Conservation (phyloP, 192 early-diverging fungal genomes). For the Piromyces finnis region DNA sequence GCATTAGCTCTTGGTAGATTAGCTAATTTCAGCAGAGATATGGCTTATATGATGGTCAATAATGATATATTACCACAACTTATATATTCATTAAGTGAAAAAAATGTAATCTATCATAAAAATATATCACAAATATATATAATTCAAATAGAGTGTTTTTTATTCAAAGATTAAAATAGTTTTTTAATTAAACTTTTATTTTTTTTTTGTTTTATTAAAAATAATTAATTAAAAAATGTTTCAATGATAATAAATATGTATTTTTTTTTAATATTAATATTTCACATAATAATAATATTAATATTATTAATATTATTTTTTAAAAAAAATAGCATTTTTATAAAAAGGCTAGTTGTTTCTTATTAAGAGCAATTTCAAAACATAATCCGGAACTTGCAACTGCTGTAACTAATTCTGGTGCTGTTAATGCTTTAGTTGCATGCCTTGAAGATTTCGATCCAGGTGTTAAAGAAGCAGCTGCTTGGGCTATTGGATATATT, state of each 20-base stretch:
- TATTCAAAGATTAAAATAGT: too few relatives aligned
- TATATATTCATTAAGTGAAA: conserved; percentile 24
- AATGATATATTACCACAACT: conserved; percentile 32
- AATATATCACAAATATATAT: too few relatives aligned
- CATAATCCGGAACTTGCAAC: conserved; percentile 33
- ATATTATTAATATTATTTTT: not conserved
- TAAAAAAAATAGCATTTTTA: conserved; percentile 34
- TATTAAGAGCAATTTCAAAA: conserved; percentile 31
- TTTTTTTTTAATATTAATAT: not conserved
- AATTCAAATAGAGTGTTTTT: too few relatives aligned
- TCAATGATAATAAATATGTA: too few relatives aligned
- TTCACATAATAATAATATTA: not conserved
- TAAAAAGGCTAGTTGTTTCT: conserved; percentile 37
- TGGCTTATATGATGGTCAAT: conserved; percentile 31
- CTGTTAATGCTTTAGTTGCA: conserved; percentile 22
- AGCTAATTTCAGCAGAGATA: conserved; percentile 32
- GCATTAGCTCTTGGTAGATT: conserved; percentile 32
- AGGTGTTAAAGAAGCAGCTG: conserved; percentile 33
- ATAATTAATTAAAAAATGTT: too few relatives aligned
- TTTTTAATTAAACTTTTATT: too few relatives aligned
- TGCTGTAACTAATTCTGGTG: conserved; percentile 27
- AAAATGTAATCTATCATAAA: conserved; percentile 24
- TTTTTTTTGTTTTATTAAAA: too few relatives aligned
- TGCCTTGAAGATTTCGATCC: conserved; percentile 46
- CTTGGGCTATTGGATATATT: conserved; percentile 42